Percentiles rank a stretch among this genome's conserved stretches.
These are phyloP conservation scores for Saccharomycopsis microspora DNA, from an alignment of 805 yeast species.

Conservation along the genomic window DNA sequence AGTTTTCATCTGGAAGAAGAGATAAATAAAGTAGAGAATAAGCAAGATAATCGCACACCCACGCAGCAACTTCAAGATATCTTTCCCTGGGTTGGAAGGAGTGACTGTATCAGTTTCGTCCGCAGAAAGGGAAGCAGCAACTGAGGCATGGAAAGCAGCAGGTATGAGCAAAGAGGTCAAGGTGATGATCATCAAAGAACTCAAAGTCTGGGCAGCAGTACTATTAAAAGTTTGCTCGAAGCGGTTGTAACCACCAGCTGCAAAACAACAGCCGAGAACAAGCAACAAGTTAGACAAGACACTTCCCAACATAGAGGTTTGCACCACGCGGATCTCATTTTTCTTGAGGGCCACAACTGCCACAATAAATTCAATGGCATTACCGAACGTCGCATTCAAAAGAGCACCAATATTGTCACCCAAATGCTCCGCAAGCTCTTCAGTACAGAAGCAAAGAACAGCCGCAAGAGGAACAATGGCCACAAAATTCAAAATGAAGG, in stretches of 20 bases:
- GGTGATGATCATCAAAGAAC: slow-evolving; percentile 82
- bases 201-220: slow-evolving; percentile 97
- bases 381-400: slow-evolving; percentile 93
- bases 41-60: slow-evolving; percentile 76
- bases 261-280: slow-evolving; percentile 88
- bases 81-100: slow-evolving; percentile 21
- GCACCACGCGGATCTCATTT: slow-evolving; percentile 87
- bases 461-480: slow-evolving; percentile 95
- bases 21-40: slow-evolving; percentile 65
- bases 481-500: slow-evolving; percentile 68
- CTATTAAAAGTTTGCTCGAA: slow-evolving; percentile 83
- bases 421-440: slow-evolving; percentile 75
- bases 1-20: slow-evolving; percentile 80
- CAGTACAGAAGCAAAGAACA: slow-evolving; percentile 84
- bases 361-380: slow-evolving; percentile 94
- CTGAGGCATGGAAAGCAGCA: slow-evolving; percentile 85
- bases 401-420: slow-evolving; percentile 94
- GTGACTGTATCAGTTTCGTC: slow-evolving; percentile 18
- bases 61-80: slow-evolving; percentile 67
- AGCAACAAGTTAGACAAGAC: slow-evolving; percentile 78
- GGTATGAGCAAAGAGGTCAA: slow-evolving; percentile 84
- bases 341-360: slow-evolving; percentile 79
- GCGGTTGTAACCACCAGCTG: slow-evolving; percentile 84
- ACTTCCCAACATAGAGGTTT: slow-evolving; percentile 94
- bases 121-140: slow-evolving; percentile 28